Percentiles rank a stretch among this genome's conserved stretches.
phyloP scores from a whole-genome alignment of 495 filamentous ascomycete species.

The Geopyxis carbonaria region DNA sequence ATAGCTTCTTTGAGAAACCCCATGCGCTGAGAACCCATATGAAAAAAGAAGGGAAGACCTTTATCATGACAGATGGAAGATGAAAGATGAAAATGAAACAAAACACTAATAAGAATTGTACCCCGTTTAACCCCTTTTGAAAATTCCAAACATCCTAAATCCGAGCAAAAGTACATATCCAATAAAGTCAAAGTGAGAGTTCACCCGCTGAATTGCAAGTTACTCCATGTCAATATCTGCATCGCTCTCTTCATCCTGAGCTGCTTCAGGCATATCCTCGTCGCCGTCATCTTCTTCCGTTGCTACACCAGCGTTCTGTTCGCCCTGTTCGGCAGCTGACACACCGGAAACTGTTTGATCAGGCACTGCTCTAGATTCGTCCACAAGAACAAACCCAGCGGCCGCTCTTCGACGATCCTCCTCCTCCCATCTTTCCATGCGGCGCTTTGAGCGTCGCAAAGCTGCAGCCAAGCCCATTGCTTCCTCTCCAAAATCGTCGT shows the following conservation, averaged over 20 bases:
- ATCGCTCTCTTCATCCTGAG: constrained; percentile 2
- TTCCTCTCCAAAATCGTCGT: constrained; percentile 64
- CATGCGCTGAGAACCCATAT: too few relatives aligned
- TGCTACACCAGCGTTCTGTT: too few relatives aligned
- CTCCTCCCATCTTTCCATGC: constrained; percentile 58
- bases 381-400: not conserved
- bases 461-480: constrained; percentile 53
- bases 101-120: too few relatives aligned
- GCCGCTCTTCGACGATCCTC: constrained; percentile 31
- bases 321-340: not conserved
- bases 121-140: not conserved
- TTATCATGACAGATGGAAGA: too few relatives aligned
- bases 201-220: not conserved
- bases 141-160: not conserved
- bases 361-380: not conserved
- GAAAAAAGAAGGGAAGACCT: too few relatives aligned
- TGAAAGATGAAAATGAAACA: too few relatives aligned
- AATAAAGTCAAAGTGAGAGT: not conserved
- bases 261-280: not conserved
- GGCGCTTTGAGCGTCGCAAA: constrained; percentile 46
- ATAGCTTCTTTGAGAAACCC: too few relatives aligned
- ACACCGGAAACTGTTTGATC: too few relatives aligned
- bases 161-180: not conserved
- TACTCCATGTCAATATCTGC: not conserved
- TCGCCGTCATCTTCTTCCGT: constrained; percentile 1